Conservation (phyloP, 768 basidiomycete species). For the Boletus speciosus region DNA sequence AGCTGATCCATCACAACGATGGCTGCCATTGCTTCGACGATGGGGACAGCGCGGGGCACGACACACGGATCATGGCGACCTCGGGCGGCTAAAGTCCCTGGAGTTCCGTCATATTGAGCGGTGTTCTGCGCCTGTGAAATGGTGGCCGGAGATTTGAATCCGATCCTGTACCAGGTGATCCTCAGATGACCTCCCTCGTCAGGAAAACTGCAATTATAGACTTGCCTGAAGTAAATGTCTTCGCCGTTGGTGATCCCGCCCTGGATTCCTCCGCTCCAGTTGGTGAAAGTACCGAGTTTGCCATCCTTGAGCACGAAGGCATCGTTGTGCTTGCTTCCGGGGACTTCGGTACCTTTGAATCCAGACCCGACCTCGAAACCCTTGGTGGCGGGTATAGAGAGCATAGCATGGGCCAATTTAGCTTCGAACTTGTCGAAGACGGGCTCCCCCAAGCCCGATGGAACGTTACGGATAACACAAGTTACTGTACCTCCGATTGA, state of each 20-base stretch:
- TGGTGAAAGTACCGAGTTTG: constrained; percentile 77
- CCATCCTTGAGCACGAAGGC: constrained; percentile 71
- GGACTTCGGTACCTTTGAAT: constrained; percentile 90
- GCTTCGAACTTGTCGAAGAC: constrained; percentile 99
- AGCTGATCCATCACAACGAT: constrained; percentile 94
- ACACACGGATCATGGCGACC: constrained; percentile 98
- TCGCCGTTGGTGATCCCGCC: constrained; percentile 98
- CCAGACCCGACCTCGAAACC: constrained; percentile 98
- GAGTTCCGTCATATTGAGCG: constrained; percentile 89
- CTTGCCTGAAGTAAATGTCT: constrained; percentile 93
- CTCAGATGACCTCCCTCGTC: constrained; percentile 5
- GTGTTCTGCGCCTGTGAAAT: constrained; percentile 91
- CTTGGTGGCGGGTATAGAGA: constrained; percentile 98
- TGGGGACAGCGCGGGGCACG: constrained; percentile 94
- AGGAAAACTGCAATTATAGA: neutral
- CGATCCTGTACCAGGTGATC: constrained; percentile 56
- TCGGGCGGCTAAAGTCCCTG: constrained; percentile 82
- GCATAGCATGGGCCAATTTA: constrained; percentile 93
- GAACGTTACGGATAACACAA: constrained; percentile 89
- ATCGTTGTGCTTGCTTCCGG: constrained; percentile 94
- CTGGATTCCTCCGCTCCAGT: constrained; percentile 97
- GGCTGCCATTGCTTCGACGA: constrained; percentile 97
- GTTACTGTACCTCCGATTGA: constrained; percentile 99
- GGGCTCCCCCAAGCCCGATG: constrained; percentile 92
- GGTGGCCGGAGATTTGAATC: constrained; percentile 98